Evolutionary conservation across 2,329 filamentous ascomycete species (phyloP).

Genomic region (Phaeosphaeria sp.): DNA sequence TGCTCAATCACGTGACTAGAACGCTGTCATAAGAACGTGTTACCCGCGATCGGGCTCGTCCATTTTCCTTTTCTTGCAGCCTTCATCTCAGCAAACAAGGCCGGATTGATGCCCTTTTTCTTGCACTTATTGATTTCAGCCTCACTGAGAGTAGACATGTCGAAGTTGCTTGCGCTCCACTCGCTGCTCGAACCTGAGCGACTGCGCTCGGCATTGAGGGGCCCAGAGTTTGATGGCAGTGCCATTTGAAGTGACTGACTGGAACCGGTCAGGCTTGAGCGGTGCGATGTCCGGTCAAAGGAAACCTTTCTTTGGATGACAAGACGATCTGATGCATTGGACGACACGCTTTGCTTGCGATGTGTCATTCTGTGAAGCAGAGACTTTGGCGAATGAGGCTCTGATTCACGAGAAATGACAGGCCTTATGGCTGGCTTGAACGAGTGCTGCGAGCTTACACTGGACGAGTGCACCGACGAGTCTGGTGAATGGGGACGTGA

Average conservation of each 20-base stretch:
- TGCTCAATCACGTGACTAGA: not conserved
- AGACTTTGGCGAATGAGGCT: constrained; percentile 24
- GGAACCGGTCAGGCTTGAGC: constrained; percentile 32
- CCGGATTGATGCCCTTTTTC: constrained; percentile 57
- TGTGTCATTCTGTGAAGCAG: constrained; percentile 29
- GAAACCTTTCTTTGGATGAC: constrained; percentile 43
- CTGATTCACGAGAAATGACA: not conserved
- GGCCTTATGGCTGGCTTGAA: constrained; percentile 8
- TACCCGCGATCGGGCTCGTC: constrained; percentile 44
- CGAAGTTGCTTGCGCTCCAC: constrained; percentile 51
- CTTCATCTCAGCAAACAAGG: constrained; percentile 56
- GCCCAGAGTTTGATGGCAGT: constrained; percentile 15
- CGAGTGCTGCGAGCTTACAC: constrained; percentile 15
- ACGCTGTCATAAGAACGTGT: constrained; percentile 34
- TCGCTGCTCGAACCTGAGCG: constrained; percentile 34
- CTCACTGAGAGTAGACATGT: constrained; percentile 47
- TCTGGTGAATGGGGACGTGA: constrained; percentile 1
- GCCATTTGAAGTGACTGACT: constrained; percentile 26
- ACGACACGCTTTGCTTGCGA: constrained; percentile 16
- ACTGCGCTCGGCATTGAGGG: constrained; percentile 11
- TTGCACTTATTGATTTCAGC: constrained; percentile 53
- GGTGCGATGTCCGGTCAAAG: constrained; percentile 42
- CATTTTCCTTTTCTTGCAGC: constrained; percentile 50
- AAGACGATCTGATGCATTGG: constrained; percentile 16
- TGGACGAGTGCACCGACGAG: constrained; percentile 11